Conservation (phyloP, 441 rosid genomes). For the Euphorbia neoarborescens region DNA sequence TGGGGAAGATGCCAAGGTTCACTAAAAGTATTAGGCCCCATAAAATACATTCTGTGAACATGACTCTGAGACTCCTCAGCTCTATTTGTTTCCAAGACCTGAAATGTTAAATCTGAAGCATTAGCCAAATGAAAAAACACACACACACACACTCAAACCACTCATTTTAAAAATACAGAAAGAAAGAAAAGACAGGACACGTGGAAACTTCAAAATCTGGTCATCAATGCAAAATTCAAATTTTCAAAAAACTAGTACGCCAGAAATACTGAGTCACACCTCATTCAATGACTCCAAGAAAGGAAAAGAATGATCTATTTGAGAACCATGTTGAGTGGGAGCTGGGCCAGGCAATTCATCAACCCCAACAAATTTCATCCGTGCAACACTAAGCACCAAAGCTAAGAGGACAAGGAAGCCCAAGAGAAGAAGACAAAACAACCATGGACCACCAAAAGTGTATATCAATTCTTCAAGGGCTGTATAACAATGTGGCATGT, state of each 20-base stretch:
- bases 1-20: conserved; percentile 98
- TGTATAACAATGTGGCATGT: conserved; percentile 94
- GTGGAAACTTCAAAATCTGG: conserved; percentile 4
- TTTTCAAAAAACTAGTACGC: conserved; percentile 7
- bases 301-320: conserved; percentile 93
- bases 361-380: conserved; percentile 93
- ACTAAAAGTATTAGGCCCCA: conserved; percentile 93
- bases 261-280: conserved; percentile 38
- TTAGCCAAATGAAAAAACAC: conserved; percentile 6
- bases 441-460: conserved; percentile 99
- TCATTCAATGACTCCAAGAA: conserved; percentile 95
- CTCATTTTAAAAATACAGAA: background rate
- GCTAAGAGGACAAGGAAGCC: conserved; percentile 90
- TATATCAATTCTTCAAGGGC: conserved; percentile 96
- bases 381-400: conserved; percentile 93
- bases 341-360: conserved; percentile 93
- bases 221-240: background rate
- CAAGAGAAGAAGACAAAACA: conserved; percentile 79
- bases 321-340: conserved; percentile 92
- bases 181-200: background rate
- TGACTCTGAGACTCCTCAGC: conserved; percentile 97
- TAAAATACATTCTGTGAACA: conserved; percentile 93
- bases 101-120: conserved; percentile 17
- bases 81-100: conserved; percentile 98
- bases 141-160: conserved; percentile 5